These are phyloP conservation scores for Saksenaea vasiformis DNA, from an alignment of 371 early-diverging fungal genomes.

Conservation along the genomic window DNA sequence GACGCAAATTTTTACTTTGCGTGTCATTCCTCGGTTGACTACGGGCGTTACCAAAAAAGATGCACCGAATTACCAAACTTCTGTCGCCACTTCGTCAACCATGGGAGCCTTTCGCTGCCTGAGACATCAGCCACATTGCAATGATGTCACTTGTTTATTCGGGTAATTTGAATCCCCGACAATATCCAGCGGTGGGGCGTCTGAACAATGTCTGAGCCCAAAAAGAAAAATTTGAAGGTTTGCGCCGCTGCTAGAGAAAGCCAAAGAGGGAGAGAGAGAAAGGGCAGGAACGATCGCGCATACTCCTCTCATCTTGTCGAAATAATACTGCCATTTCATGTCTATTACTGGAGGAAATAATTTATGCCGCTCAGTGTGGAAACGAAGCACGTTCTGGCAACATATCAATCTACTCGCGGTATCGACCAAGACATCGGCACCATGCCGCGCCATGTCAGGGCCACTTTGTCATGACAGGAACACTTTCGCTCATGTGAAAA, in stretches of 20 bases:
- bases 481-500: not conserved
- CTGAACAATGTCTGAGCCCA: not conserved
- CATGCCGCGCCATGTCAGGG: not conserved
- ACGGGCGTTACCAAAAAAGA: no score
- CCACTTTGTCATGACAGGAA: not conserved
- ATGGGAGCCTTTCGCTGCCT: no score
- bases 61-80: no score
- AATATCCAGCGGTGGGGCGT: not conserved
- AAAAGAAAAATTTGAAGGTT: not conserved
- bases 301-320: not conserved
- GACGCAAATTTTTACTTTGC: no score
- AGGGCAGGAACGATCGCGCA: not conserved
- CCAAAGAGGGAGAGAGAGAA: not conserved
- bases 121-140: not conserved
- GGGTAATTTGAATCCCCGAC: not conserved
- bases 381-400: not conserved
- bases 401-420: not conserved
- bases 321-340: not conserved
- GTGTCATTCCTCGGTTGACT: no score
- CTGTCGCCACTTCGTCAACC: no score
- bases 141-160: slow-evolving; percentile 2
- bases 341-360: slow-evolving; percentile 5
- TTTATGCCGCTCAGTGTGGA: not conserved
- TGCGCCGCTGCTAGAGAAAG: not conserved
- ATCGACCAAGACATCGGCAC: not conserved